Evolutionary conservation across 2,329 filamentous ascomycete species (phyloP).

Genomic region (Colletotrichum aenigma): DNA sequence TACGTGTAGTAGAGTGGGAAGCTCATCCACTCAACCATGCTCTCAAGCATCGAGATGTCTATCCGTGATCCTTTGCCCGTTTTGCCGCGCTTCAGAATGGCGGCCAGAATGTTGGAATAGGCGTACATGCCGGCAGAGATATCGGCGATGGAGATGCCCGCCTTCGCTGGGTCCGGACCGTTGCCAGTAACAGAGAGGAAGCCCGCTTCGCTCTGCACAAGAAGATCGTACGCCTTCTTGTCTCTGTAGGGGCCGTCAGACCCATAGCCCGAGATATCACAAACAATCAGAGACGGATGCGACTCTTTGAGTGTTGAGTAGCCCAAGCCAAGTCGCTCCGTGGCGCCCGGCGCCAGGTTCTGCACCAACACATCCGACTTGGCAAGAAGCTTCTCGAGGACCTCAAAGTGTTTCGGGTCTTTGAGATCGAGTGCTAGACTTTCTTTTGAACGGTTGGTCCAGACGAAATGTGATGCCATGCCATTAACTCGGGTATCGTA

Average conservation of each 20-base stretch:
- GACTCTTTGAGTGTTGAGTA: slow-evolving; percentile 44
- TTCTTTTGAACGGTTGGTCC: slow-evolving; percentile 59
- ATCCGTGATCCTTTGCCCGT: slow-evolving; percentile 53
- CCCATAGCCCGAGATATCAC: slow-evolving; percentile 59
- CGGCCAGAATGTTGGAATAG: slow-evolving; percentile 54
- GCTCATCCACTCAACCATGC: slow-evolving; percentile 63
- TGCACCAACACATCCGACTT: slow-evolving; percentile 57
- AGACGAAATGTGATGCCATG: slow-evolving; percentile 58
- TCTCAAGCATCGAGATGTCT: slow-evolving; percentile 63
- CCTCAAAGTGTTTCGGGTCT: slow-evolving; percentile 40
- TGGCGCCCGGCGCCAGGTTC: slow-evolving; percentile 56
- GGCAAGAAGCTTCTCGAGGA: slow-evolving; percentile 46
- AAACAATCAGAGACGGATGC: slow-evolving; percentile 53
- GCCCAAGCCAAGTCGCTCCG: slow-evolving; percentile 50
- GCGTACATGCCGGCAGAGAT: slow-evolving; percentile 59
- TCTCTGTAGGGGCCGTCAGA: slow-evolving; percentile 53
- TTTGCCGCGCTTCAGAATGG: slow-evolving; percentile 50
- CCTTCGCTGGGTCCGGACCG: slow-evolving; percentile 48
- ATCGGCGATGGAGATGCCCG: slow-evolving; percentile 59
- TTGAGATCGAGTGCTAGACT: slow-evolving; percentile 57
- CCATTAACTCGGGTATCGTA: slow-evolving; percentile 56
- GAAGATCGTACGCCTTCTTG: slow-evolving; percentile 60
- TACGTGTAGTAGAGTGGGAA: slow-evolving; percentile 61
- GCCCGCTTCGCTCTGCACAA: slow-evolving; percentile 59
- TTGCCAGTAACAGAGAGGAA: slow-evolving; percentile 56